Evolutionary conservation across 129 eudicot species (phyloP), one percentile per base, ranked within the genome.

Genomic region (Artemisia argyi): DNA sequence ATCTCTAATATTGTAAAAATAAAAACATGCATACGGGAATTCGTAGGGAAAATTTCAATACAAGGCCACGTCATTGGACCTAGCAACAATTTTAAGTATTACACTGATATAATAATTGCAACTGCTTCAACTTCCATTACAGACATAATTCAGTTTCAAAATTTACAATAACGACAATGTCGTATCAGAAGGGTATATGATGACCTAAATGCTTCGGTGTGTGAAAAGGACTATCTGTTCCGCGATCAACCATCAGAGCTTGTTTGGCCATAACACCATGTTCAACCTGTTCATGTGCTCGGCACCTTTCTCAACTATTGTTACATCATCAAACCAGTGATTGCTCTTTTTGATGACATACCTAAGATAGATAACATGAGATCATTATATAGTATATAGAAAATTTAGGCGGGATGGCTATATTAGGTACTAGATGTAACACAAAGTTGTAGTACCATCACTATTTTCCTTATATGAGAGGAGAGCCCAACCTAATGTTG

Each of bases 221-320:
- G 28, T 24, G 2, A 24, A 24, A 24, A 24, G 28, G 28, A 10
- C 32, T 35, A 35, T 1, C 0, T 15, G 3, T 16, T 44, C 54
- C 35, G 18, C 32, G 11, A 63, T 32, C 71, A 51, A 17, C 48
- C 76, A 66, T 72, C 75, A 68, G 53, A 85, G 83, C 81, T 66
- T 77, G 4, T 24, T 67, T 14, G 72, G 72, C 72, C 72, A 67
- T 14, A 67, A 26, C 20, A 67, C 72, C 60, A 67, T 67, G 59
- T 67, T 26, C 7, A 67, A 13, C 44, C 46, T 20, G 54, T 67
- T 67, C 72, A 67, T 67, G 44, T 49, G 14, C 46, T 67, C 72
- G 3, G 49, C 58, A 1, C 72, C 72, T 13, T 49, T 67, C 17
- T 24, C 72, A 67, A 49, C 11, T 49, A 67, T 67, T 10, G 13